These are phyloP conservation scores for Lentinula novae-zelandiae DNA, from an alignment of 1,284 basidiomycete genomes.

Conservation along the genomic window DNA sequence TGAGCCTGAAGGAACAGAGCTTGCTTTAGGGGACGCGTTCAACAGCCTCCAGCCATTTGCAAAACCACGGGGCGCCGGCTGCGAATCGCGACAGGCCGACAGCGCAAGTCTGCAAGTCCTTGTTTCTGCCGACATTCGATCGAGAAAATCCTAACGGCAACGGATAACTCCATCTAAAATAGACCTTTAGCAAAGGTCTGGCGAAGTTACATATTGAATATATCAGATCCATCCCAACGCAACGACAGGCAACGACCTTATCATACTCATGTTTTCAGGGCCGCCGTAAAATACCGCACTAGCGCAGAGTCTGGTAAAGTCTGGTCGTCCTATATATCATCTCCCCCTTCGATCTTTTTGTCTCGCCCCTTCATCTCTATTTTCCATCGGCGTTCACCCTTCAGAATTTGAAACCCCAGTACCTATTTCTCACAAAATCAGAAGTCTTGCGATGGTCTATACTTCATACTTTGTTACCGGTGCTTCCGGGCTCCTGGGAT, in stretches of 20 bases:
- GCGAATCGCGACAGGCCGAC: too few relatives aligned
- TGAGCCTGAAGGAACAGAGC: too few relatives aligned
- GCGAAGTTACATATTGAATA: neutral
- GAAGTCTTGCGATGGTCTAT: neutral
- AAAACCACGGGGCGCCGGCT: too few relatives aligned
- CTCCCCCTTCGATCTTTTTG: neutral
- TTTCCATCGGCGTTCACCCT: neutral
- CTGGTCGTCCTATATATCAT: neutral
- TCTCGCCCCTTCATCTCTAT: neutral
- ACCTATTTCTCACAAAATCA: neutral
- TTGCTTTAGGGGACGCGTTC: too few relatives aligned
- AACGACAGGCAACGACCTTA: neutral
- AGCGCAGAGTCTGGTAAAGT: neutral
- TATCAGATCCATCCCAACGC: neutral
- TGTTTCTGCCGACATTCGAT: neutral
- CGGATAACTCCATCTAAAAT: neutral
- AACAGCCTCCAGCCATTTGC: too few relatives aligned
- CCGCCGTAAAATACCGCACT: neutral
- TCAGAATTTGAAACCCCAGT: neutral
- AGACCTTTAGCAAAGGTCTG: neutral
- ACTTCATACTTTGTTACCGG: conserved; percentile 1
- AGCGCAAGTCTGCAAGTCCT: too few relatives aligned
- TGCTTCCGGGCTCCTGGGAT: conserved; percentile 3
- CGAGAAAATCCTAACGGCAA: neutral
- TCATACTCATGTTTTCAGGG: neutral